phyloP scores from a whole-genome alignment of 1,284 basidiomycete species.

The Sporisorium graminicola region DNA sequence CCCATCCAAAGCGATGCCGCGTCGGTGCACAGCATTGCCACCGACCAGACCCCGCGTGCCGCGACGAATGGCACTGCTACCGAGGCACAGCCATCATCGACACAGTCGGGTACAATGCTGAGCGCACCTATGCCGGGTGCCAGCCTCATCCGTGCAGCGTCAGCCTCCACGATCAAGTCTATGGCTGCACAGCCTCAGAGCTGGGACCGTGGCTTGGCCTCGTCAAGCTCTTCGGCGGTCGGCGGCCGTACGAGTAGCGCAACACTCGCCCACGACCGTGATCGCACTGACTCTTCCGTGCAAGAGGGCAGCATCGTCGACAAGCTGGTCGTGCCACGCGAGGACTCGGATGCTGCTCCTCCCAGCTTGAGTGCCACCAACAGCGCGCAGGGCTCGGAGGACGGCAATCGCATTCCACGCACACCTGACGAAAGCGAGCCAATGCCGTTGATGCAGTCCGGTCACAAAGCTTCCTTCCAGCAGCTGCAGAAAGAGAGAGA shows the following conservation, averaged over 20 bases:
- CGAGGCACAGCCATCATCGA: not conserved
- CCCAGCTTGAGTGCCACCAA: constrained; percentile 45
- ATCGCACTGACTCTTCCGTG: constrained; percentile 23
- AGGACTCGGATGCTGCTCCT: constrained; percentile 39
- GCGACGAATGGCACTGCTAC: constrained; percentile 1
- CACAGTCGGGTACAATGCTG: constrained; percentile 5
- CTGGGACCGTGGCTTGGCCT: constrained; percentile 29
- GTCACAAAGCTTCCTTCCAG: constrained; percentile 3
- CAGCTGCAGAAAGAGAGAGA: constrained; percentile 8
- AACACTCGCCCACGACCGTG: constrained; percentile 18
- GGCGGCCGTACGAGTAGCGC: not conserved
- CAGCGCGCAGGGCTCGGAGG: constrained; percentile 48
- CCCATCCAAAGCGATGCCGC: constrained; percentile 19
- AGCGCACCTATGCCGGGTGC: constrained; percentile 1
- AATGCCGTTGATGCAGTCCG: constrained; percentile 9
- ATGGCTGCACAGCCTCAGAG: constrained; percentile 38
- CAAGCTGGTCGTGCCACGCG: constrained; percentile 36
- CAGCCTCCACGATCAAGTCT: constrained; percentile 41
- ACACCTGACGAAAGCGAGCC: constrained; percentile 44
- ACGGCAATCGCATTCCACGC: constrained; percentile 38
- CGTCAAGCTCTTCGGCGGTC: constrained; percentile 13
- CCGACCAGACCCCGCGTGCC: constrained; percentile 29
- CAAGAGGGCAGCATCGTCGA: constrained; percentile 50
- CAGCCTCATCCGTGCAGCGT: constrained; percentile 39
- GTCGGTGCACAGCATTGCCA: constrained; percentile 29